Evolutionary conservation across 352 stramenopile genomes (phyloP), one percentile per base, ranked within the genome.

Genomic region (Phytopythium chamaehyphon): DNA sequence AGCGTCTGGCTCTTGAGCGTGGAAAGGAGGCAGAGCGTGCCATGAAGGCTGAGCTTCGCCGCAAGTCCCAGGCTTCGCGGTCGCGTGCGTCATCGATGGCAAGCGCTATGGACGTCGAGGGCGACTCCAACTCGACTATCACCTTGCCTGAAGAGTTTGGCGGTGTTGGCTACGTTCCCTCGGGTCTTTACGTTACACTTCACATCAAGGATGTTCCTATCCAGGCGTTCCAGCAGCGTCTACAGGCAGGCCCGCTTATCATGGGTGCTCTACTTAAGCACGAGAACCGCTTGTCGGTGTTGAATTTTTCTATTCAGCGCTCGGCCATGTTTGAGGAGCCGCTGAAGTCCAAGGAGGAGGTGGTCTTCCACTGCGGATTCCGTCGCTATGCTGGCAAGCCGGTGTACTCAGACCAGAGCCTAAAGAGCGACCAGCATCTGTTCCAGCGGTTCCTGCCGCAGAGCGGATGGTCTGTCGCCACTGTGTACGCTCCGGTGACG

Each of bases 361-460:
- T 99, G 14, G 86, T 90, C 16, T 98, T 99, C 62, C 91, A 98
- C 70, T 98, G 90, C 55, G 97, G 97, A 19, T 99, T 98, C 86
- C 87, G 97, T 22, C 93, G 88, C 23, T 98, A 96, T 71, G 73
- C 84, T 6, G 85, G 76, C 22, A 84, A 86, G 48, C 96, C 97
- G 0, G 71, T 99, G 23, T 99, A 98, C 73, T 98, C 88, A 24
- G 93, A 99, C 64, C 84, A 98, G 66, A 98, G 97, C 54, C 73
- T 99, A 19, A 99, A 99, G 62, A 98, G 94, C 69, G 96, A 99
- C 74, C 98, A 99, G 72, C 95, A 98, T 71, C 96, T 99, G 59
- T 98, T 98, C 68, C 91, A 99, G 73, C 85, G 96, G 24, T 99
- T 98, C 79, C 68, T 99, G 62, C 95, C 93, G 31, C 81, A 88